Evolutionary conservation across 148 eudicot species (phyloP), one percentile per base, ranked within the genome.

Genomic region (Talinum fruticosum): DNA sequence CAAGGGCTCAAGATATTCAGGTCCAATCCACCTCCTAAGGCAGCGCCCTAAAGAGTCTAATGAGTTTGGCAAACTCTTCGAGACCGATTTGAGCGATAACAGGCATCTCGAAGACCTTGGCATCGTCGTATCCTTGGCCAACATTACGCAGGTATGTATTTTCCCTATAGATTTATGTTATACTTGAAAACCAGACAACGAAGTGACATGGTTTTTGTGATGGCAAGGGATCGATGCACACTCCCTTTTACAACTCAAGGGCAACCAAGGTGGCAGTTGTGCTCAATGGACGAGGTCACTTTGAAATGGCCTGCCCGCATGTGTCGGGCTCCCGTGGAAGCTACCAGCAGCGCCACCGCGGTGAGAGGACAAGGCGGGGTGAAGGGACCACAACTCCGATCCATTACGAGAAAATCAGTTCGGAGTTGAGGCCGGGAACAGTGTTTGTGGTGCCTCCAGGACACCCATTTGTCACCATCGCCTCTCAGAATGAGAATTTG

Each of bases 281-380:
- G 57, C 26, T 76, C 3, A 81, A 76, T 0, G 98, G 98, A 3
- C 75, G 83, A 74, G 98, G 97, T 18, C 67, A 79, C 77, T 83
- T 90, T 61, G 91, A 95, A 81, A 92, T 95, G 91, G 92, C 96
- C 18, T 92, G 97, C 57, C 97, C 98, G 4, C 98, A 88, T 78
- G 74, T 86, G 13, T 53, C 92, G 3, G 23, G 74, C 61, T 72
- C 82, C 2, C 71, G 82, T 65, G 68, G 67, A 12, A 64, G 37
- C 37, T 74, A 41, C 18, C 68, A 73, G 1, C 73, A 69, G 5
- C 68, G 53, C n/a, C 79, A 78, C 19, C 70, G 54, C 51, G 75
- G 76, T 59, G 71, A 44, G 32, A 65, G 37, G 65, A 36, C 65
- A 61, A 30, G 73, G 57, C 81, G 77, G 44, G 79, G 83, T 37